A percentile compares a stretch with the other conserved stretches of the same genome.
Evolutionary conservation across 1,139 yeast genomes (phyloP).

Genomic region (Geotrichum citri-aurantii): DNA sequence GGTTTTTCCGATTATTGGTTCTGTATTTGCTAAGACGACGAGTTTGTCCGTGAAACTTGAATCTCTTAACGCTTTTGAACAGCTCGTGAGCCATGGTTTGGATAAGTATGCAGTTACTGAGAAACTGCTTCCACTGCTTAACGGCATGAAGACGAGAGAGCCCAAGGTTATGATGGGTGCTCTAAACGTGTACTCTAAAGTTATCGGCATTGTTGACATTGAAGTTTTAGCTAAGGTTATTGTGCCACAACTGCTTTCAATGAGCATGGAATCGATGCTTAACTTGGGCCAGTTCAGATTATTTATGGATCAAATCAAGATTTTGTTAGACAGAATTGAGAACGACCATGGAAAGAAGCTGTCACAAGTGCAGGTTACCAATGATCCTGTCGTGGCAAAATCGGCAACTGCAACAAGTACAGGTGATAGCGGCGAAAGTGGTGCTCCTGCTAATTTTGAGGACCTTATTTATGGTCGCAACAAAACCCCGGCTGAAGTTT

Average conservation of each 20-base stretch:
- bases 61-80: constrained; percentile 59
- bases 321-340: constrained; percentile 27
- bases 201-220: constrained; percentile 37
- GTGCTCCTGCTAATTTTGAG: constrained; percentile 13
- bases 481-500: background rate
- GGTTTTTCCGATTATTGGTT: constrained; percentile 65
- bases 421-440: background rate
- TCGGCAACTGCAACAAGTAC: background rate
- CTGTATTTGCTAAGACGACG: constrained; percentile 75
- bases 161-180: constrained; percentile 57
- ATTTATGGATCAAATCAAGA: constrained; percentile 37
- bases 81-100: constrained; percentile 55
- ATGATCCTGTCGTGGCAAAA: constrained; percentile 2
- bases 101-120: constrained; percentile 72
- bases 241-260: constrained; percentile 46
- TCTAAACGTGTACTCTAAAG: constrained; percentile 46
- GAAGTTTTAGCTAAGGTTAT: constrained; percentile 43
- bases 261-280: constrained; percentile 45
- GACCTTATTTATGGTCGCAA: constrained; percentile 18
- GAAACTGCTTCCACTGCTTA: constrained; percentile 68
- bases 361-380: constrained; percentile 18
- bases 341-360: constrained; percentile 26
- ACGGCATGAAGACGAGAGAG: constrained; percentile 71
- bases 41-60: constrained; percentile 69
- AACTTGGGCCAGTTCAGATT: constrained; percentile 39